Base-by-base conservation (phyloP, 2,329 filamentous ascomycete species). In the Teratosphaeriaceae sp. region DNA sequence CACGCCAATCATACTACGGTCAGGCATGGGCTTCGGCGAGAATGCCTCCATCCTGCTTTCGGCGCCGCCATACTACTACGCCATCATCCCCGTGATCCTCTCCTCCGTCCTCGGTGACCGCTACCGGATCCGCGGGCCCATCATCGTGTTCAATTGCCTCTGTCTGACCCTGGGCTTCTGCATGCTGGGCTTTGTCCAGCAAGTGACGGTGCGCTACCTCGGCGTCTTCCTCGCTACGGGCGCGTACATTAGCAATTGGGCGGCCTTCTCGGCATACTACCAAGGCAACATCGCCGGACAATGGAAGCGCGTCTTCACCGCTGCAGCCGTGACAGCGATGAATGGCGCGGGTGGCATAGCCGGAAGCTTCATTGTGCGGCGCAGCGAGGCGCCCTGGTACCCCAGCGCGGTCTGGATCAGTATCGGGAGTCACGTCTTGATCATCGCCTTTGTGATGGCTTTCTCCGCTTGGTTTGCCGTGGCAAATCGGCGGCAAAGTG, bases 231-330 rank as follows among this genome's bases (percentile, higher is more conserved):
- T 85, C 2, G 79, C 80, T 0, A 84, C 80, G 0, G 81, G 81
- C 0, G 79, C 80, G 1, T 84, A 84, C 49, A 72, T 84, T 3
- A 78, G 75, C 3, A 85, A 85, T 49, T 84, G 80, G 80, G 80
- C 81, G 0, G 80, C 79, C 0, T 64, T 84, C 48, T 80, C 76
- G 40, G 73, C 78, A 0, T 82, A 79, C 50, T 74, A 79, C 55
- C 73, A 75, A 13, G 82, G 80, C 57, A 84, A 80, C 49, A 70
- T 82, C 31, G 69, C 73, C 0, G 76, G 63, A 0, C 79, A 82
- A 53, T 83, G 79, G 79, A 82, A 82, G 60, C 68, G 79, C 22
- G 78, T 73, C 2, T 79, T 79, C 36, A 76, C 76, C 0, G 76
- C 79, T 0, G 79, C 79, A 1, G 70, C 73, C 0, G 72, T 81